Conservation (phyloP, 768 basidiomycete genomes). For the Pleurotus tuoliensis region DNA sequence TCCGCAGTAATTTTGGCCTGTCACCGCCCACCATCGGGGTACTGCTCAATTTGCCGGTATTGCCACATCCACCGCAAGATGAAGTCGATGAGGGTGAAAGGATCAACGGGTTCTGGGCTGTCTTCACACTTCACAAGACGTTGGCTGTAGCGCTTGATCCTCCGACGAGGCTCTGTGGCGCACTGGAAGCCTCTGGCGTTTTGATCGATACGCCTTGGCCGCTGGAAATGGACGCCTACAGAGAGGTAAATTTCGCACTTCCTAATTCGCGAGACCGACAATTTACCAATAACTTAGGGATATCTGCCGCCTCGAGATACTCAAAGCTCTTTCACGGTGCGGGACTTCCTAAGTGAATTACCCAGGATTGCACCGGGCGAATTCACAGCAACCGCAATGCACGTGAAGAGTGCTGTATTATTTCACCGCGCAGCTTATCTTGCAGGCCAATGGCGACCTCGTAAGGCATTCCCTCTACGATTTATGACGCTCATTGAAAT, state of each 20-base stretch:
- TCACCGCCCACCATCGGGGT: conserved; percentile 34
- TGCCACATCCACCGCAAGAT: conserved; percentile 29
- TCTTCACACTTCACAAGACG: conserved; percentile 54
- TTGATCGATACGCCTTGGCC: conserved; percentile 54
- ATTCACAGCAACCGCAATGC: conserved; percentile 35
- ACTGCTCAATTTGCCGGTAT: conserved; percentile 35
- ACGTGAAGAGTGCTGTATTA: conserved; percentile 52
- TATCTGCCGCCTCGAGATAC: conserved; percentile 35
- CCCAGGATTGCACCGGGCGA: conserved; percentile 27
- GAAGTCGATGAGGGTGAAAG: conserved; percentile 61
- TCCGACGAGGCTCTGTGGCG: conserved; percentile 48
- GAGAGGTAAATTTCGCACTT: conserved; percentile 26
- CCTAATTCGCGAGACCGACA: conserved; percentile 3
- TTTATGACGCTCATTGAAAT: neutral
- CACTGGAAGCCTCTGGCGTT: conserved; percentile 46
- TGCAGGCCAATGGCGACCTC: conserved; percentile 42
- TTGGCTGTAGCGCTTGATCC: conserved; percentile 52
- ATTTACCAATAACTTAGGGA: conserved; percentile 30
- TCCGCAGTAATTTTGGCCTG: conserved; percentile 33
- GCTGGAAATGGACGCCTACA: conserved; percentile 35
- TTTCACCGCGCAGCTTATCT: conserved; percentile 57
- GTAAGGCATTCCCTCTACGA: conserved; percentile 23
- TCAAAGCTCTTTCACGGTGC: conserved; percentile 44
- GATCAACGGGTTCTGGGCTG: conserved; percentile 66
- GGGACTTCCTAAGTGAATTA: conserved; percentile 41